Evolutionary conservation across 129 eudicot genomes (phyloP), one percentile per base, ranked within the genome.

Genomic region (Saposhnikovia divaricata): DNA sequence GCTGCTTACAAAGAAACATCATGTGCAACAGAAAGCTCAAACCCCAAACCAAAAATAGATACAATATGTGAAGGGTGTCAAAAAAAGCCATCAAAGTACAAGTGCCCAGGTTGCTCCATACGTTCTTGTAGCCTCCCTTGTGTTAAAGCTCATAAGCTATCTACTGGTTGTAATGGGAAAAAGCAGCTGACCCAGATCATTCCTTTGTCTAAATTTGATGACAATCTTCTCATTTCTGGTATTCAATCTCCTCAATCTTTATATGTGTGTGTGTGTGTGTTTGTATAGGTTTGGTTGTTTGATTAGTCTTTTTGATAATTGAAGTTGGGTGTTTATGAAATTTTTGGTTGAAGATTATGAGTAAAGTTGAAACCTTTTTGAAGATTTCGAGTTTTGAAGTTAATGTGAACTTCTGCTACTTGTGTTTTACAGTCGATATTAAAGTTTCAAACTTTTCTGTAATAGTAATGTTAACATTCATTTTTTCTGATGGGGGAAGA

Each of bases 101-200:
- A 90, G 81, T 96, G 98, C 89, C 99, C 99, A 28, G 90, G 89
- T 37, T 96, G 99, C 83, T 79, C 97, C 27, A 23, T 86, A n/a
- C 99, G 97, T 31, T 82, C 98, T 5, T 92, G 99, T 70, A 89
- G 99, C 80, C 99, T 92, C 80, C 78, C 89, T 39, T 96, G 99
- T 57, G 99, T 96, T 80, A 96, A 92, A 74, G 88, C 98, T 71
- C 99, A 92, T 90, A 96, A 96, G 86, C 85, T 75, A 69, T 84
- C 90, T 16, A 88, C 91, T 45, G 86, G 83, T 23, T 96, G 99
- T 55, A 86, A 93, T 12, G 98, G 99, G 42, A 90, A 96, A 55
- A 83, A 91, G 39, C 86, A 83, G 25, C 74, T 40, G 38, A 86
- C 97, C 23, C 83, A 83, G 47, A 84, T 92, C 82, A 88, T 96